Base-by-base conservation (phyloP, 176 grass and related monocot genomes). In the Avena sativa region DNA sequence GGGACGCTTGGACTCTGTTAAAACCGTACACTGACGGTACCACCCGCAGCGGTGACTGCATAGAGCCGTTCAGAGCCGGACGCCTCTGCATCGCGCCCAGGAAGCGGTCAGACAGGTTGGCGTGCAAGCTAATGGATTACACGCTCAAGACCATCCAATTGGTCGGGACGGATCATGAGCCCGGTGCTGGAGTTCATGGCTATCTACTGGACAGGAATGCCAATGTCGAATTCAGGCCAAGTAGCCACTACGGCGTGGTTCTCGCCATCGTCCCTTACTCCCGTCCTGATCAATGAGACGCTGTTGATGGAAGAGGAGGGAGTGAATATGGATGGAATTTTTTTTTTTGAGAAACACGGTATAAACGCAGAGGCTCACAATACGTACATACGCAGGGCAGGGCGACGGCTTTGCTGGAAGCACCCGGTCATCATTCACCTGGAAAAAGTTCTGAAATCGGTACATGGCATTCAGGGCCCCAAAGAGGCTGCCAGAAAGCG, bases 81-180 rank as follows among this genome's bases (percentile, higher is more conserved):
- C 5, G 5, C 63, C 63, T 8, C 63, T 66, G 12, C 63, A 7
- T 0, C 11, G 63, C 26, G 6, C 63, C 63, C 2, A 0, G 25
- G 63, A 66, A 66, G 23, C 12, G 63, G 63, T 32, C 63, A 26
- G 63, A 66, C 26, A 66, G 26, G 12, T 87, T 78, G 0, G 28
- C 82, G 12, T 86, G 81, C 76, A 91, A 78, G 74, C 68, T 88
- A 40, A 62, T 36, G 12, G 74, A 88, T 69, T 91, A 85, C 81
- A 70, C 3, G 12, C 19, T 87, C 28, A 12, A 4, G 9, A 1
- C 9, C 13, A 49, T 89, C 46, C 20, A 83, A 1, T 20, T 87
- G 34, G 79, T 91, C 25, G 63, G 63, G 63, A 66, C 5, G 63
- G 1, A 65, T 14, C 1, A 23, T 3, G 61, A 28, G 1, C 10